Evolutionary conservation across 2,329 filamentous ascomycete genomes (phyloP).

Genomic region (Aspergillus sojae): DNA sequence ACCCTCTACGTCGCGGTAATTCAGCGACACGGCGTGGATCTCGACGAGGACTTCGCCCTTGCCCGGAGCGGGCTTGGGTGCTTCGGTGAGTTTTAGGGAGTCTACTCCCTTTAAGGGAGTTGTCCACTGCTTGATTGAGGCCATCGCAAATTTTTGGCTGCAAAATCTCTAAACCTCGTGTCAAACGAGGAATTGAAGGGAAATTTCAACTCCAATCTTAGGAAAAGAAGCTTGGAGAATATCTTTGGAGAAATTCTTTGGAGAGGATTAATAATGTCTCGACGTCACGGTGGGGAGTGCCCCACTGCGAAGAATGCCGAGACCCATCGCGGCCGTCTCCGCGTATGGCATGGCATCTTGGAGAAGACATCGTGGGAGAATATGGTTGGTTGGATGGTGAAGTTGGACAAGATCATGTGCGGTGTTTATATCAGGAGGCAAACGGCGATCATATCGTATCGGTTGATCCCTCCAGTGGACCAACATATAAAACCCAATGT

Average conservation of each 20-base stretch:
- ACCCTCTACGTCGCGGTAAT: slow-evolving; percentile 55
- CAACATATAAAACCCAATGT: no score
- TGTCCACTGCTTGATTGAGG: slow-evolving; percentile 52
- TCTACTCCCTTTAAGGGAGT: slow-evolving; percentile 60
- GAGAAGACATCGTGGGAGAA: not conserved
- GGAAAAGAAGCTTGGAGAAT: not conserved
- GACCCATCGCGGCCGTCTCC: not conserved
- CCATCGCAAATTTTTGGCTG: not conserved
- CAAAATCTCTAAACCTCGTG: fast-evolving
- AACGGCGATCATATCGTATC: no score
- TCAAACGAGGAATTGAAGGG: not conserved
- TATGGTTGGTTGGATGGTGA: no score
- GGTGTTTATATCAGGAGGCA: no score
- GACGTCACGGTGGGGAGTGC: slow-evolving; percentile 3
- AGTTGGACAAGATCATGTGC: no score
- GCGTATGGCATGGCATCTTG: not conserved
- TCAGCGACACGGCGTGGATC: slow-evolving; percentile 55
- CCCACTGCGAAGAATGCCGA: not conserved
- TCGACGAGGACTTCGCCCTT: slow-evolving; percentile 58
- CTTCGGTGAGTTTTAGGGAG: slow-evolving; percentile 51
- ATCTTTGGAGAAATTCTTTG: not conserved
- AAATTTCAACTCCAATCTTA: not conserved
- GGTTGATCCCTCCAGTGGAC: no score
- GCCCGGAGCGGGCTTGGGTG: slow-evolving; percentile 51
- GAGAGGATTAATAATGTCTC: slow-evolving; percentile 8